phyloP scores from a whole-genome alignment of 306 rosid species.

The Inga leiocalycina region DNA sequence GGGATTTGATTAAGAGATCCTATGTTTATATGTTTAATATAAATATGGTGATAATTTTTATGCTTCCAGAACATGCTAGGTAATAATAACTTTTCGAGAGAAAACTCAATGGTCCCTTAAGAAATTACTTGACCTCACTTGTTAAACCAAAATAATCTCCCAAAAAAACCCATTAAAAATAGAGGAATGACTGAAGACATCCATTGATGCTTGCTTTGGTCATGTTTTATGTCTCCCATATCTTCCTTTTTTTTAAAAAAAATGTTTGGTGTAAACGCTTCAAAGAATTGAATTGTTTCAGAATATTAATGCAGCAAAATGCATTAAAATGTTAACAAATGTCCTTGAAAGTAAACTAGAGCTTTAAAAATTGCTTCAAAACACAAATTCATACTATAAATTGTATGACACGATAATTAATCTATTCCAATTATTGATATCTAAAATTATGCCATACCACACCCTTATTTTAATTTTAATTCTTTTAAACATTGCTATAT shows the following conservation, averaged over 20 bases:
- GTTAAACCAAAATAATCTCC: not conserved
- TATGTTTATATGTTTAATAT: not conserved
- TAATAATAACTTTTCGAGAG: not conserved
- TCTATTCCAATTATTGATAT: no score
- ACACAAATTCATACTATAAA: no score
- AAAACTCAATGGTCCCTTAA: not conserved
- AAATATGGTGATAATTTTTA: not conserved
- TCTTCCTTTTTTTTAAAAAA: not conserved
- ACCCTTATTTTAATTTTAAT: not conserved
- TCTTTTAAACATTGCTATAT: not conserved
- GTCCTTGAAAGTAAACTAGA: not conserved
- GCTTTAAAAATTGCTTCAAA: not conserved
- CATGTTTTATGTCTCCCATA: not conserved
- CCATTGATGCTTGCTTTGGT: not conserved
- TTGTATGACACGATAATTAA: no score
- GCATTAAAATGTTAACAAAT: not conserved
- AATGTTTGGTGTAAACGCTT: not conserved
- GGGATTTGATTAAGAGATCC: no score
- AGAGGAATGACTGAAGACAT: not conserved
- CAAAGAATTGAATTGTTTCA: not conserved
- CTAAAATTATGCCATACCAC: not conserved
- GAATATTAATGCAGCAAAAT: not conserved
- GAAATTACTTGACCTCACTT: no score
- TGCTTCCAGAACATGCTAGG: not conserved
- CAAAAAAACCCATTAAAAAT: no score